Percentiles rank a stretch among this genome's conserved stretches.
Evolutionary conservation across 208 protist species (phyloP).

Genomic region (Porcisia hertigi): DNA sequence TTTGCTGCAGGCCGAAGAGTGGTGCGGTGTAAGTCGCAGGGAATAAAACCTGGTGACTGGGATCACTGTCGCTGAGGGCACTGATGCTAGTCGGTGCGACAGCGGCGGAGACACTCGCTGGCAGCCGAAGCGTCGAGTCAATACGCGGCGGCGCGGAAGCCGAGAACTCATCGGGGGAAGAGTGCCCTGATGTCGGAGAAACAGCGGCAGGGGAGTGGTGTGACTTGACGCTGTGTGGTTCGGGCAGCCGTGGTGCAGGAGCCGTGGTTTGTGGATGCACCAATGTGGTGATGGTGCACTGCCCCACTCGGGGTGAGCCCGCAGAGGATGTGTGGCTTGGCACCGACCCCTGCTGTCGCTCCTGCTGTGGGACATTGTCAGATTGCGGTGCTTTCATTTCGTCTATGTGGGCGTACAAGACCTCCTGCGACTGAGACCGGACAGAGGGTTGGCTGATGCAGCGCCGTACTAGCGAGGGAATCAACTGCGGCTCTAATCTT

Average conservation of each 20-base stretch:
- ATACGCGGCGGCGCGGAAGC: not conserved
- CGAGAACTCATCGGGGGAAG: not conserved
- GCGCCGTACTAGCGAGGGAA: slow-evolving; percentile 23
- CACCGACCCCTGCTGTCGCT: not conserved
- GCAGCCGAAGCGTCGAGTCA: not conserved
- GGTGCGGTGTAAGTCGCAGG: not conserved
- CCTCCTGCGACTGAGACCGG: slow-evolving; percentile 1
- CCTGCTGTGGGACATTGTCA: slow-evolving; percentile 5
- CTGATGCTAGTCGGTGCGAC: not conserved
- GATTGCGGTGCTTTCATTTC: not conserved
- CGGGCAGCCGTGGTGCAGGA: not conserved
- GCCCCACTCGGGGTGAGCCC: not conserved
- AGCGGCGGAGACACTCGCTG: not conserved
- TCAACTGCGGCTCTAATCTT: slow-evolving; percentile 29
- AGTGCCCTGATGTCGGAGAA: slow-evolving; percentile 8
- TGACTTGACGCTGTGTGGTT: slow-evolving; percentile 4
- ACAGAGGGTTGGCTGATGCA: slow-evolving; percentile 8
- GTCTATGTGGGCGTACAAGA: slow-evolving; percentile 7
- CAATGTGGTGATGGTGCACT: not conserved
- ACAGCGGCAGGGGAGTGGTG: slow-evolving; percentile 1
- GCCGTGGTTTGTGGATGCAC: slow-evolving; percentile 1
- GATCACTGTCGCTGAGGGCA: not conserved
- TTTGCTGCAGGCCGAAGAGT: not conserved
- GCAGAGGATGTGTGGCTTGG: not conserved
- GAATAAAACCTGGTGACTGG: not conserved